These are phyloP conservation scores for Maudiozyma barnettii DNA, from an alignment of 805 yeast species.

Conservation along the genomic window DNA sequence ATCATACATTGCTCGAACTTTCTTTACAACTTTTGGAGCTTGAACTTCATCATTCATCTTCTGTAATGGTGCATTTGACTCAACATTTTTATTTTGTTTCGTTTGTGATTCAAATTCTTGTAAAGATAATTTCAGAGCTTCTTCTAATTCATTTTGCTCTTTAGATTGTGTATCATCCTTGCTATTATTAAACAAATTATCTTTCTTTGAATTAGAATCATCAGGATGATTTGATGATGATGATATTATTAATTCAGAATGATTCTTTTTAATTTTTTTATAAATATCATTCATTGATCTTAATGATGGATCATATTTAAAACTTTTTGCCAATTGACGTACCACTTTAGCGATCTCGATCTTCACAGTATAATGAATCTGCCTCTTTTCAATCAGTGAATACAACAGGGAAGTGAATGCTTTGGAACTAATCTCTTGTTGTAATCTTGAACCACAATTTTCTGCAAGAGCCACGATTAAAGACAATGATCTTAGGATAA, in stretches of 20 bases:
- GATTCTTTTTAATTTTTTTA: slow-evolving; percentile 36
- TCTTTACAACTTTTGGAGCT: slow-evolving; percentile 35
- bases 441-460: slow-evolving; percentile 65
- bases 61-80: slow-evolving; percentile 1
- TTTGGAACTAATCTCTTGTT: slow-evolving; percentile 51
- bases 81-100: slow-evolving; percentile 4
- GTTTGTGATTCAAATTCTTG: slow-evolving; percentile 38
- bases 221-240: background rate
- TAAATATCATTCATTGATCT: slow-evolving; percentile 58
- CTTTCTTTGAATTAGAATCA: background rate
- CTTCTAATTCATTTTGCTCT: slow-evolving; percentile 75
- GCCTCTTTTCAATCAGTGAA: slow-evolving; percentile 42
- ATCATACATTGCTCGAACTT: slow-evolving; percentile 82
- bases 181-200: slow-evolving; percentile 30
- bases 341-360: slow-evolving; percentile 55
- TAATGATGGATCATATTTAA: slow-evolving; percentile 67
- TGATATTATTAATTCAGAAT: slow-evolving; percentile 29
- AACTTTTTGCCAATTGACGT: slow-evolving; percentile 53
- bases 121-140: slow-evolving; percentile 66
- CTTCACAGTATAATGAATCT: slow-evolving; percentile 61
- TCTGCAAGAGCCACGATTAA: slow-evolving; percentile 55
- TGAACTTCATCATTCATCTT: slow-evolving; percentile 8
- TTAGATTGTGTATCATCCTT: slow-evolving; percentile 36
- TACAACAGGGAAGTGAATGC: slow-evolving; percentile 40
- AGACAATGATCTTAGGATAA: slow-evolving; percentile 49